Base-by-base conservation (phyloP, 2,329 filamentous ascomycete genomes). In the Stagonosporopsis cucurbitacearum region DNA sequence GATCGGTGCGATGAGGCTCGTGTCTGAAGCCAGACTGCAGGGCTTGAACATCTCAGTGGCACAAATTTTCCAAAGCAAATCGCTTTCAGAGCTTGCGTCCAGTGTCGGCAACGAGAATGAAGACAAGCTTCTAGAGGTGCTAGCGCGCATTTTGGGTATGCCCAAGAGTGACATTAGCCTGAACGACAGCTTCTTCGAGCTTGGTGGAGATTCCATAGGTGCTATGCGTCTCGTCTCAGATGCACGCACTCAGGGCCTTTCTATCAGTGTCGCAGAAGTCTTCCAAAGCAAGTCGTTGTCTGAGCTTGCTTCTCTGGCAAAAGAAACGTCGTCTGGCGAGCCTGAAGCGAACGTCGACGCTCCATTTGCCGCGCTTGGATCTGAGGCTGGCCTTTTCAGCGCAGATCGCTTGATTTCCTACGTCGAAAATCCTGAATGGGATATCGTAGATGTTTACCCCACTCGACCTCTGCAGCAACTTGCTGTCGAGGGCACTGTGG, bases 381-480 rank as follows among this genome's bases (percentile, higher is more conserved):
- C 71, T 0, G 76, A 84, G 58, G 71, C 68, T 35, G 60, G 79
- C 0, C 68, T 69, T 37, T 82, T 85, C 45, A 67, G 84, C 11
- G 73, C 79, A 4, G 74, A 78, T n/a, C 71, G 73, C 1, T 79
- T 88, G 26, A 78, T 77, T 17, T 80, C 84, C 0, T 78, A 79
- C 40, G 79, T 89, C 4, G 78, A 79, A 8, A 77, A 84, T 54
- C 75, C 77, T 9, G 71, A 78, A 22, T 84, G 82, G 76, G 78
- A 77, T 8, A 78, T 89, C 37, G 67, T 75, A 2, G 82, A 88
- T 59, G 79, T 87, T 1, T 77, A 86, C 2, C 86, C 86, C 2
- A 79, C 83, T 1, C 80, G 84, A 0, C 84, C 85, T 4, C 76
- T 86, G 2, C 86, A 88, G 63, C 78, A 82, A 35, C 77, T 87